A percentile compares a stretch with the other conserved stretches of the same genome.
Conservation (phyloP, 129 eudicot species). For the Chrysanthemum seticuspe region DNA sequence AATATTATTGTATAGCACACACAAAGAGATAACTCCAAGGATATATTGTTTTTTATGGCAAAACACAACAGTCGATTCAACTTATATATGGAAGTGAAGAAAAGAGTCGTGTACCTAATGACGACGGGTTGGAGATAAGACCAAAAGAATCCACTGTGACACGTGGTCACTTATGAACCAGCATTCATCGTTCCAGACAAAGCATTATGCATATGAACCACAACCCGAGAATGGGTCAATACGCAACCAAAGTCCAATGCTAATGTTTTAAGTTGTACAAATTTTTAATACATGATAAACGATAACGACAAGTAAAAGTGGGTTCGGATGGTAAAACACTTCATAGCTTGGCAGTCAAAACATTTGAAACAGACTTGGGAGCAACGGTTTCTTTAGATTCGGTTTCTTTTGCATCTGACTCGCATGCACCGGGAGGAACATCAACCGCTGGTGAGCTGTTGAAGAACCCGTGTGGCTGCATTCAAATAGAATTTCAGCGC, state of each 20-base stretch:
- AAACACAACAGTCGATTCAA: no score
- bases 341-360: constrained; percentile 67
- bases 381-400: constrained; percentile 63
- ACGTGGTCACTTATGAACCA: constrained; percentile 14
- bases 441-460: constrained; percentile 86
- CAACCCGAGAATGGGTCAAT: neutral
- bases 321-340: neutral
- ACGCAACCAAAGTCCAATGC: constrained; percentile 9
- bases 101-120: neutral
- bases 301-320: neutral
- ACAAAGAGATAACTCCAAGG: no score
- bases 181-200: constrained; percentile 5
- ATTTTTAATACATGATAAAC: neutral
- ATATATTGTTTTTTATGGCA: no score
- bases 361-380: constrained; percentile 48
- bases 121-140: neutral
- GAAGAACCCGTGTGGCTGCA: constrained; percentile 90
- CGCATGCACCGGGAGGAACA: constrained; percentile 78
- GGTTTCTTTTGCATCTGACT: constrained; percentile 58
- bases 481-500: constrained; percentile 8
- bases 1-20: neutral
- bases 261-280: neutral
- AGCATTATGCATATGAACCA: neutral
- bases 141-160: neutral
- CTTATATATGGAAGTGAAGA: neutral